These are phyloP conservation scores for Platanus orientalis DNA, from an alignment of 164 flowering plant species.

Conservation along the genomic window DNA sequence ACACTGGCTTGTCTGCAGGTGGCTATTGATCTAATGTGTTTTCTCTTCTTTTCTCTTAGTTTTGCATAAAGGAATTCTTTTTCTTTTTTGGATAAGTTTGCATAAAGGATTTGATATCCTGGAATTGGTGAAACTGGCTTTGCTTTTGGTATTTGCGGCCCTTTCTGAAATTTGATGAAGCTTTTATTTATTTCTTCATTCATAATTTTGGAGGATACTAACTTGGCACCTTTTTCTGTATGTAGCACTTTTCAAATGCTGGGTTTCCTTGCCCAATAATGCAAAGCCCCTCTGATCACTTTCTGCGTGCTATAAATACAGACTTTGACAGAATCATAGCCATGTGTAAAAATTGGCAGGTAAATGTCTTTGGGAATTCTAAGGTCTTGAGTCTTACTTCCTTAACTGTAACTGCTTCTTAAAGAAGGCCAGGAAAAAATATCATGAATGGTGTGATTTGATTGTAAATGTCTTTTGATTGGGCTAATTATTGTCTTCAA, in stretches of 20 bases:
- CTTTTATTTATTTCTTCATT: background rate
- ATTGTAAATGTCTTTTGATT: background rate
- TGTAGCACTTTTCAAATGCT: slow-evolving; percentile 99
- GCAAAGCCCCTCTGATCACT: slow-evolving; percentile 99
- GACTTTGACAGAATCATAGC: slow-evolving; percentile 97
- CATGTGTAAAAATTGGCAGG: slow-evolving; percentile 99
- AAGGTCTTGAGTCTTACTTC: background rate
- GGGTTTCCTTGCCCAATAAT: slow-evolving; percentile 99
- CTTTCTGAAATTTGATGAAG: background rate
- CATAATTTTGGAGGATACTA: background rate
- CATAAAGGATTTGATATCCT: background rate
- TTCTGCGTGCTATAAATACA: slow-evolving; percentile 92
- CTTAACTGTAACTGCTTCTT: background rate
- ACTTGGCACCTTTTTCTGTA: slow-evolving; percentile 14
- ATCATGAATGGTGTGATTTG: background rate
- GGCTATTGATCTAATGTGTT: slow-evolving; percentile 4
- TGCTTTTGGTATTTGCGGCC: background rate
- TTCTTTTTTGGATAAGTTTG: too few relatives aligned
- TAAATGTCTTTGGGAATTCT: slow-evolving; percentile 19
- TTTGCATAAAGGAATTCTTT: too few relatives aligned
- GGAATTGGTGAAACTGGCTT: background rate
- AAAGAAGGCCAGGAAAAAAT: background rate
- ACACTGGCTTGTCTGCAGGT: slow-evolving; percentile 99
- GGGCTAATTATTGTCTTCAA: background rate
- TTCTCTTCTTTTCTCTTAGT: background rate